Evolutionary conservation across 805 yeast genomes (phyloP).

Genomic region (Nakazawaea holstii): DNA sequence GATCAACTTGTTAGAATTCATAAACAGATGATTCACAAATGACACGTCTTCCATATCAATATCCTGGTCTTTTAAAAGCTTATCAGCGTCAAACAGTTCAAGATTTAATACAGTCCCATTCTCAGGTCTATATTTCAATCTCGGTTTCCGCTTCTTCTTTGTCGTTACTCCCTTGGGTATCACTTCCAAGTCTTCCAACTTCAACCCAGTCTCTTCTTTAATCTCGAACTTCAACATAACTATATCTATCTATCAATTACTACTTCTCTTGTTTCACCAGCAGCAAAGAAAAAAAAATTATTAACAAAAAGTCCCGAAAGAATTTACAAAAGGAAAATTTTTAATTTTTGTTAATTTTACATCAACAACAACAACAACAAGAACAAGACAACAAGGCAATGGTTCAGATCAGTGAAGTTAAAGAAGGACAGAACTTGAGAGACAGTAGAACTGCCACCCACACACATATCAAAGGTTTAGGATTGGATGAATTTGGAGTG

Average conservation of each 20-base stretch:
- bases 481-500: conserved; percentile 82
- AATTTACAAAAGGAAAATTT: not conserved
- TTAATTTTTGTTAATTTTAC: no score
- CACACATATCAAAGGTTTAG: conserved; percentile 93
- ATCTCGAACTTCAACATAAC: conserved; percentile 1
- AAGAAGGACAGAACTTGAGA: conserved; percentile 22
- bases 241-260: not conserved
- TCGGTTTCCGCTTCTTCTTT: conserved; percentile 32
- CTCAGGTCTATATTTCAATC: conserved; percentile 39
- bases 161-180: not conserved
- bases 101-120: conserved; percentile 39
- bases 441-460: conserved; percentile 88
- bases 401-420: conserved; percentile 16
- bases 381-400: not conserved
- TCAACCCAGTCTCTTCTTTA: not conserved
- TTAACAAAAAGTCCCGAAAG: not conserved
- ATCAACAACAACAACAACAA: not conserved
- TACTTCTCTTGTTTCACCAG: not conserved
- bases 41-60: conserved; percentile 32
- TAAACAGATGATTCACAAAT: conserved; percentile 46
- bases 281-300: no score
- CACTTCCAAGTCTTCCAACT: not conserved
- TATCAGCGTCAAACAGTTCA: conserved; percentile 15
- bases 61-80: conserved; percentile 27
- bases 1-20: conserved; percentile 52